Percentiles rank a stretch among this genome's conserved stretches.
phyloP scores from a whole-genome alignment of 352 stramenopile genomes.

The Pythium diclinum region DNA sequence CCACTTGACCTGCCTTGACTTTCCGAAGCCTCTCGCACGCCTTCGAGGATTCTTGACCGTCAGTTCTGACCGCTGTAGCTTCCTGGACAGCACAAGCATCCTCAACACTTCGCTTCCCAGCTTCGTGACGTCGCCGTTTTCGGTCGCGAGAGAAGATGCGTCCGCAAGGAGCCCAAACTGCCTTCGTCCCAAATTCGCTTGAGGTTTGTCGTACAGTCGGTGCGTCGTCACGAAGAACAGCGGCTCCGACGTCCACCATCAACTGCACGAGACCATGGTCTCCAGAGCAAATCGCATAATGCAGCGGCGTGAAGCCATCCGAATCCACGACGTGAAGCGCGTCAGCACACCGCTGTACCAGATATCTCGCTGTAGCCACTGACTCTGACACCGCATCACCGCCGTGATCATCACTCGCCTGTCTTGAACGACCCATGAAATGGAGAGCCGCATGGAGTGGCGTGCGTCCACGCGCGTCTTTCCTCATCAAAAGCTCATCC shows the following conservation, averaged over 20 bases:
- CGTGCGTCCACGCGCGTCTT: constrained; percentile 45
- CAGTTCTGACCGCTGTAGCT: no score
- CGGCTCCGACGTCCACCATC: constrained; percentile 46
- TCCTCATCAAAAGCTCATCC: constrained; percentile 29
- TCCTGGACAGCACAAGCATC: background rate
- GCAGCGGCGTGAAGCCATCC: constrained; percentile 39
- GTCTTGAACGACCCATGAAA: background rate
- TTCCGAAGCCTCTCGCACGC: constrained; percentile 18
- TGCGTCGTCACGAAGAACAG: constrained; percentile 4
- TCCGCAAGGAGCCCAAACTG: background rate
- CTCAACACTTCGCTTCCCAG: background rate
- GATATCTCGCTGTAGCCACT: constrained; percentile 27
- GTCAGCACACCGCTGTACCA: constrained; percentile 29
- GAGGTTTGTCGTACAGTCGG: background rate
- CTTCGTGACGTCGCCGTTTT: background rate
- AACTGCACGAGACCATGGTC: constrained; percentile 33
- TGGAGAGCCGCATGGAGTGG: constrained; percentile 28
- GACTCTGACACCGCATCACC: background rate
- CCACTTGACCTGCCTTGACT: constrained; percentile 16
- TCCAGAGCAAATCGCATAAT: constrained; percentile 43
- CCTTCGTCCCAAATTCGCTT: background rate
- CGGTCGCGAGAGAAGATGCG: background rate
- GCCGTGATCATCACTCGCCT: background rate
- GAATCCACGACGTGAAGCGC: constrained; percentile 41
- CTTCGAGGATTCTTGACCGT: background rate